Evolutionary conservation across 176 grass and related monocot genomes (phyloP), one percentile per base, ranked within the genome.

Genomic region (Juncus inflexus): DNA sequence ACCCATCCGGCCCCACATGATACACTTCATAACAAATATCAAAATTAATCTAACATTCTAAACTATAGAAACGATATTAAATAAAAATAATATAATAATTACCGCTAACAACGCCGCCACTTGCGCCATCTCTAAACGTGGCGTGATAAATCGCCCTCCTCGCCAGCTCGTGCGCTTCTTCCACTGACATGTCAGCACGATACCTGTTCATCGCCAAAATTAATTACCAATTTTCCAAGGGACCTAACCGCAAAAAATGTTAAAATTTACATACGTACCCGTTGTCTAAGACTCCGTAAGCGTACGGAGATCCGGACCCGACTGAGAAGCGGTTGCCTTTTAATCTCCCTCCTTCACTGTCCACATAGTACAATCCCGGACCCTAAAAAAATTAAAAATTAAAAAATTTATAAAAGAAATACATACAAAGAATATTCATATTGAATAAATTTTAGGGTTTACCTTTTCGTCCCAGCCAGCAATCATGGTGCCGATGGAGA

Each of bases 391-490:
- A 43, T 9, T 14, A 58, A 52, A 38, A 45, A 60, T 2, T 9
- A 62, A 40, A 62, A 71, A 58, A 55, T 55, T 3, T 42, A 39
- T 49, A 11, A n/a, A n/a, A n/a, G n/a, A n/a, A n/a, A n/a, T n/a
- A n/a, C n/a, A n/a, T n/a, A n/a, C n/a, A n/a, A n/a, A n/a, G n/a
- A n/a, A n/a, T n/a, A n/a, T n/a, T n/a, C n/a, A n/a, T n/a, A n/a
- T n/a, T n/a, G n/a, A n/a, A n/a, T n/a, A n/a, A n/a, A n/a, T n/a
- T n/a, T n/a, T n/a, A n/a, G n/a, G n/a, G n/a, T n/a, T n/a, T n/a
- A n/a, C n/a, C 75, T 79, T 97, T 76, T 97, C 88, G 72, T 97
- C 94, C 85, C 85, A 97, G 79, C 92, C 87, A 77, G 84, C 92
- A 81, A 91, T 97, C 87, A 97, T 97, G 70, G 92, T 97, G 66